Conservation (phyloP, 2,329 filamentous ascomycete genomes). For the Cytospora leucostoma region DNA sequence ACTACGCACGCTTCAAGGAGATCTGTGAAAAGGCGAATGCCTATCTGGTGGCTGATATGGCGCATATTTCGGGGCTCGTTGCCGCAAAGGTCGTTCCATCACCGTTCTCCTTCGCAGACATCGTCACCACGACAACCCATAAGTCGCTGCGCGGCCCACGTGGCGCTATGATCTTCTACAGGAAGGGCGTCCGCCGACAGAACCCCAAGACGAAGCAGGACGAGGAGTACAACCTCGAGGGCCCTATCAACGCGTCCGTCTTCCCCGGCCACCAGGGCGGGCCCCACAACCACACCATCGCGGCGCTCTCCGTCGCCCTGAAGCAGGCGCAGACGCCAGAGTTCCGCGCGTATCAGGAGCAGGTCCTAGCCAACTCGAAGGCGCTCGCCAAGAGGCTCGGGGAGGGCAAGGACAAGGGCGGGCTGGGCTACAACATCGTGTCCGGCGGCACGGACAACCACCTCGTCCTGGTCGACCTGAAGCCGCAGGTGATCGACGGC, state of each 20-base stretch:
- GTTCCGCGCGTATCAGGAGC: constrained; percentile 89
- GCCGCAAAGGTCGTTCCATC: constrained; percentile 89
- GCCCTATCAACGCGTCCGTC: constrained; percentile 91
- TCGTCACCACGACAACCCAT: constrained; percentile 97
- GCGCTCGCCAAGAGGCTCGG: constrained; percentile 72
- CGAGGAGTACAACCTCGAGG: constrained; percentile 85
- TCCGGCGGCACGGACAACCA: constrained; percentile 97
- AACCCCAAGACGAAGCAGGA: constrained; percentile 86
- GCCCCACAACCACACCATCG: constrained; percentile 98
- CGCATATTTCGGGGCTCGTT: constrained; percentile 92
- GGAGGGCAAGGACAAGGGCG: constrained; percentile 70
- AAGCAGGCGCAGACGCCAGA: constrained; percentile 89
- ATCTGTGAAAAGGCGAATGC: constrained; percentile 89
- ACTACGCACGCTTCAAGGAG: constrained; percentile 89
- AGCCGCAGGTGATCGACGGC: constrained; percentile 84
- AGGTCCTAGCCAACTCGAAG: constrained; percentile 88
- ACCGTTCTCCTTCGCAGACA: constrained; percentile 86
- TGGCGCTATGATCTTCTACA: constrained; percentile 98
- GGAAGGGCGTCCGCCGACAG: constrained; percentile 81
- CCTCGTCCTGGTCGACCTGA: constrained; percentile 88
- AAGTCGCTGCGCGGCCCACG: constrained; percentile 94
- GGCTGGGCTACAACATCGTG: constrained; percentile 84
- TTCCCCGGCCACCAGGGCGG: constrained; percentile 98
- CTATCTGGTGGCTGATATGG: constrained; percentile 95
- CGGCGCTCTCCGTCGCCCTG: constrained; percentile 87